A percentile compares a stretch with the other conserved stretches of the same genome.
Evolutionary conservation across 2,329 filamentous ascomycete species (phyloP).

Genomic region (Colletotrichum navitas): DNA sequence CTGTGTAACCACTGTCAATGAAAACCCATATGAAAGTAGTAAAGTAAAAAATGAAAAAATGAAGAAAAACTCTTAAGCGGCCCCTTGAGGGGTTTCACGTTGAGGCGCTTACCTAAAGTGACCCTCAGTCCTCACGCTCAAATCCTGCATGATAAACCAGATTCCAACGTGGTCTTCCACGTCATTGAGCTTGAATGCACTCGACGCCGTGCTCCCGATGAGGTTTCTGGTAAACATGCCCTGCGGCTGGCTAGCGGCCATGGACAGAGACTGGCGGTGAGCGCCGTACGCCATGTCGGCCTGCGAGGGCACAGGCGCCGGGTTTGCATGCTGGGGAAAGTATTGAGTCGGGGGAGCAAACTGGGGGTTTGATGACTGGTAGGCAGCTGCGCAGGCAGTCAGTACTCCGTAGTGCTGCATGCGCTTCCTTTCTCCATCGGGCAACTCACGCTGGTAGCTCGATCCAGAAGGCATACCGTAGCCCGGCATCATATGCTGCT

Average conservation of each 20-base stretch:
- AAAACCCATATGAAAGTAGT: not conserved
- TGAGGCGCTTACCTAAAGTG: slow-evolving; percentile 79
- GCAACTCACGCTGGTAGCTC: slow-evolving; percentile 32
- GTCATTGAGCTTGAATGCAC: slow-evolving; percentile 86
- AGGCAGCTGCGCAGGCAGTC: slow-evolving; percentile 12
- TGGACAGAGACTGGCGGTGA: slow-evolving; percentile 50
- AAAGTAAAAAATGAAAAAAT: no score
- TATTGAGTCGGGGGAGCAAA: slow-evolving; percentile 56
- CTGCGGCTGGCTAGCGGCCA: slow-evolving; percentile 66
- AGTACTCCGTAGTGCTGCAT: not conserved
- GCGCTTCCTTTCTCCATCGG: not conserved
- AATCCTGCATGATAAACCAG: slow-evolving; percentile 96
- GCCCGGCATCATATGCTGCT: slow-evolving; percentile 26
- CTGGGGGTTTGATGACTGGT: slow-evolving; percentile 46
- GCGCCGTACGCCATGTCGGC: slow-evolving; percentile 43
- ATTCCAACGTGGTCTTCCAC: slow-evolving; percentile 85
- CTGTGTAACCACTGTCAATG: slow-evolving; percentile 51
- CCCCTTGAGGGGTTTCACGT: not conserved
- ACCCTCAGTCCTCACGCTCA: slow-evolving; percentile 94
- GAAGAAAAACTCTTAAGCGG: no score
- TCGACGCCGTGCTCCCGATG: slow-evolving; percentile 91
- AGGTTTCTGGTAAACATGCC: slow-evolving; percentile 96
- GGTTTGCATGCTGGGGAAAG: slow-evolving; percentile 51
- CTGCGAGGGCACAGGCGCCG: slow-evolving; percentile 48
- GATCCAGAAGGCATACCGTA: slow-evolving; percentile 41